Conservation (phyloP, 768 basidiomycete species). For the Solioccasus polychromus region DNA sequence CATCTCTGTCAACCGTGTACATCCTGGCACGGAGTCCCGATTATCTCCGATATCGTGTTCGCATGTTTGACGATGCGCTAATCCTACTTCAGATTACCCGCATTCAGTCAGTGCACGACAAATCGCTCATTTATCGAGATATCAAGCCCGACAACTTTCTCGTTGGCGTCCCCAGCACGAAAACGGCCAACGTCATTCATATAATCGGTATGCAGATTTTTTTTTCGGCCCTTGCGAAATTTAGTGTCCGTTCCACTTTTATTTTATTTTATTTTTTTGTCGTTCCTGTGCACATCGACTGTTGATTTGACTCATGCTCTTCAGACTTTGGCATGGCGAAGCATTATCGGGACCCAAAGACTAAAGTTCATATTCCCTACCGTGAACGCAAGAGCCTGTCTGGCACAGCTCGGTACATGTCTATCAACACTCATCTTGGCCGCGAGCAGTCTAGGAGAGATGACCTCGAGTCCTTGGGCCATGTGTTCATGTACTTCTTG, state of each 20-base stretch:
- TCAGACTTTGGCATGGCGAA: slow-evolving; percentile 99
- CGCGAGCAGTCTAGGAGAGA: slow-evolving; percentile 94
- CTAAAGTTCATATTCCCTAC: slow-evolving; percentile 98
- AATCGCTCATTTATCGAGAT: slow-evolving; percentile 97
- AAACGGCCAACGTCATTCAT: slow-evolving; percentile 83
- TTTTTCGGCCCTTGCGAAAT: no score
- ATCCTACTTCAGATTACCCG: slow-evolving; percentile 73
- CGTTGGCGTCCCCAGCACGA: slow-evolving; percentile 89
- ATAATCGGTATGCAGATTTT: slow-evolving; percentile 66
- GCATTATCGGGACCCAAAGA: slow-evolving; percentile 97
- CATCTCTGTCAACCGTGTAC: not conserved
- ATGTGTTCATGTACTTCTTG: slow-evolving; percentile 99
- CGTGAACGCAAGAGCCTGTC: slow-evolving; percentile 95
- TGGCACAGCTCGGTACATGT: slow-evolving; percentile 98
- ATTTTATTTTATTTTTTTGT: slow-evolving; percentile 3
- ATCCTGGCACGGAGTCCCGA: not conserved
- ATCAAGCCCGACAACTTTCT: slow-evolving; percentile 99
- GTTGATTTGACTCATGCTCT: slow-evolving; percentile 10
- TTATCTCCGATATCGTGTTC: slow-evolving; percentile 5
- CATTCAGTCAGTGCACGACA: slow-evolving; percentile 96
- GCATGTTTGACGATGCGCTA: slow-evolving; percentile 1
- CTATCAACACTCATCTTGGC: slow-evolving; percentile 97
- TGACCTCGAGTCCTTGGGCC: slow-evolving; percentile 94
- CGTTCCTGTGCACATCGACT: no score
- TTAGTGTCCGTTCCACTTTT: not conserved